Base-by-base conservation (phyloP, 805 yeast genomes). In the Tetrapisispora arboricola region DNA sequence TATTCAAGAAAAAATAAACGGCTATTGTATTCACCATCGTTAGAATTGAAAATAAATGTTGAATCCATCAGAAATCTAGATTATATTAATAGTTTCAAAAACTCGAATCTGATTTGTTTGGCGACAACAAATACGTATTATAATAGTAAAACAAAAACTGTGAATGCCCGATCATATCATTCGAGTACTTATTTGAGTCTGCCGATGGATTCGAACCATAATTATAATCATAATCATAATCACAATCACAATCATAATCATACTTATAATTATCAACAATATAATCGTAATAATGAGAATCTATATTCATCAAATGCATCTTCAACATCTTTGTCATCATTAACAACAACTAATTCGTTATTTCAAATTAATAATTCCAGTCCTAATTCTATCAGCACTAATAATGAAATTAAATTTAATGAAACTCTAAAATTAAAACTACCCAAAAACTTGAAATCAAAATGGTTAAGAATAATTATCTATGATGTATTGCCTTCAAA, bases 71-170 rank as follows among this genome's bases (percentile, higher is more conserved):
- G 44, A 36, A 46, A 52, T 22, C 40, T 59, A n/a, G 58, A 50
- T 17, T 37, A 55, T 8, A 42, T 54, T 15, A 45, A 50, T 13
- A 48, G 45, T 10, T 57, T 58, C 29, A 46, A 34, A 25, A 34
- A 51, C 15, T 57, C 61, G 37, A 54, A 53, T 40, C 57, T 63
- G 1, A 43, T 58, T 3, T 58, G 63, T 39, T 41, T 53, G 36
- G 55, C 56, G 11, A 51, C 54, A 4, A 55, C 58, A 16, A 51
- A 58, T 42, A 48, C 49, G 2, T 46, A 46, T 34, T 51, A 50
- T 32, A 50, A 51, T 26, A 46, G 44, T 16, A 48, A 47, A 12
- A 58, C 62, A 1, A 44, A 42, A 13, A 54, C 47, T 34, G 40
- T 28, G 2, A 10, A 24, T 24, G 22, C 37, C 6, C n/a, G 8